Base-by-base conservation (phyloP, 2,329 filamentous ascomycete species). In the Venturiaceae sp. region DNA sequence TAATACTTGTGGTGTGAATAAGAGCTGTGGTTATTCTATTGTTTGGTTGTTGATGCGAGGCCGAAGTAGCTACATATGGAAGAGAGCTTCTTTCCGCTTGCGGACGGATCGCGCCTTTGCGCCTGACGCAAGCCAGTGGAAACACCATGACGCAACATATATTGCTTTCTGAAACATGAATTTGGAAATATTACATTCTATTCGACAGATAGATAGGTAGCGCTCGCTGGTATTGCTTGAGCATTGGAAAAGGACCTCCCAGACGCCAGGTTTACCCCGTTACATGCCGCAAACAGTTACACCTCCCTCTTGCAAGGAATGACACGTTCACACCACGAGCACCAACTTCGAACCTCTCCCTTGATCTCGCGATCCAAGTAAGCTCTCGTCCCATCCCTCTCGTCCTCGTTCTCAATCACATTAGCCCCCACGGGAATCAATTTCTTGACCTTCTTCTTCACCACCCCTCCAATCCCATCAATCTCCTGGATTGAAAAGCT, bases 401-500 rank as follows among this genome's bases (percentile, higher is more conserved):
- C 83, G 7, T 80, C 78, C 36, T 80, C 80, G 58, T 82, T 80
- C 72, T 95, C 90, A 67, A 92, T 90, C 13, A 96, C 92, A 62
- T 87, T 90, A 4, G 87, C 88, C 1, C 92, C 92, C 0, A 96
- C 85, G 60, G 81, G 82, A 5, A 95, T 83, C 75, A 90, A 86
- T 66, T 86, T 86, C 66, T 94, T 89, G n/a, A 88, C 79, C 74
- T 92, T 95, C 61, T 86, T 88, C 77, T 95, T 95, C 57, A 96
- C 83, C 14, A 87, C 82, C 0, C 92, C 92, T 11, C 92, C 92
- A 47, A 96, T 88, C 2, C 92, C 92, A 67, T 95, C 90, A 61
- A 96, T 88, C 72, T 96, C 92, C 67, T 96, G 91, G 44, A 88
- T 80, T 59, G 85, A 80, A 67, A 96, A 96, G 3, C 91, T 91